Evolutionary conservation across 179 eudicot species (phyloP).

Genomic region (Silene vulgaris): DNA sequence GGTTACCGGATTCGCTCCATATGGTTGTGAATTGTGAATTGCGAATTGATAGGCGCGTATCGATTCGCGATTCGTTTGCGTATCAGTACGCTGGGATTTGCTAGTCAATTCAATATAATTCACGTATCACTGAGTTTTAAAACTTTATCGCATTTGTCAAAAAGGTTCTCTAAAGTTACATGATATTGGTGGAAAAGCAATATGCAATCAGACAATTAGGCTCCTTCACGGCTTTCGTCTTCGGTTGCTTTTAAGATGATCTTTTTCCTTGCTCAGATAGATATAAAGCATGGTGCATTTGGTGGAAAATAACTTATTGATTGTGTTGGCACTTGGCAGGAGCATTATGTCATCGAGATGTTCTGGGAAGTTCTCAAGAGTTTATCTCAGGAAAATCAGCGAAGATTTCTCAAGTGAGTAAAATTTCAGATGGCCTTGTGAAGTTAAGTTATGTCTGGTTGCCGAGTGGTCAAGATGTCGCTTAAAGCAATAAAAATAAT

Average conservation of each 20-base stretch:
- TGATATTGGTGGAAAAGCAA: background rate
- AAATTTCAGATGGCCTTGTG: background rate
- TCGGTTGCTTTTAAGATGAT: background rate
- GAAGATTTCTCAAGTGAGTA: constrained; percentile 89
- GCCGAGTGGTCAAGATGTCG: background rate
- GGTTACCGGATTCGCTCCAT: too few relatives aligned
- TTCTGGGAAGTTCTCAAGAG: constrained; percentile 84
- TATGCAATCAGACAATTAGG: background rate
- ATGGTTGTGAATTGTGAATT: too few relatives aligned
- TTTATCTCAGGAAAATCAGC: constrained; percentile 71
- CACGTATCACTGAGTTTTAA: too few relatives aligned
- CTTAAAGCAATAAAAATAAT: background rate
- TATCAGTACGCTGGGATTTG: too few relatives aligned
- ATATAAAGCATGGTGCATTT: background rate
- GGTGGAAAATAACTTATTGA: constrained; percentile 15
- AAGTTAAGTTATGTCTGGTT: background rate
- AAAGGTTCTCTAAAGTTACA: too few relatives aligned
- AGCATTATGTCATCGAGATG: constrained; percentile 86
- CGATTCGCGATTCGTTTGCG: too few relatives aligned
- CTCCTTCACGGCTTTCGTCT: background rate
- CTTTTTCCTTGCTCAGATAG: background rate
- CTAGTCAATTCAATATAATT: too few relatives aligned
- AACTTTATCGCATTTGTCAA: too few relatives aligned
- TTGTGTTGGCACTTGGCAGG: constrained; percentile 60
- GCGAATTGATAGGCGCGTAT: too few relatives aligned